Percentiles rank a stretch among this genome's conserved stretches.
Conservation (phyloP, 2,329 filamentous ascomycete species). For the Rosellinia necatrix region DNA sequence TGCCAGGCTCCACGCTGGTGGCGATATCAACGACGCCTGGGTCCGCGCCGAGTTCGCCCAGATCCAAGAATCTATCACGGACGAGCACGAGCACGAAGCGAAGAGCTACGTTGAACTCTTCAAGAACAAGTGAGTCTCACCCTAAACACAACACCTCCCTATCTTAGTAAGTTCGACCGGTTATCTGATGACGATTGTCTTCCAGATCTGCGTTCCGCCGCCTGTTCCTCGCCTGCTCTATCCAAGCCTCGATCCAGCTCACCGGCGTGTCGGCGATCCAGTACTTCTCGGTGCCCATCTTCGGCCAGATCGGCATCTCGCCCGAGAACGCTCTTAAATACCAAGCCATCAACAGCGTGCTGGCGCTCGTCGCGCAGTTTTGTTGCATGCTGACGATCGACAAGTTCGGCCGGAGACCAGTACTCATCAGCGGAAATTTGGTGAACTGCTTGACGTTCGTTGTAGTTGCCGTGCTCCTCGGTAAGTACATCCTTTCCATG, state of each 20-base stretch:
- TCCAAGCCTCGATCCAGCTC: constrained; percentile 77
- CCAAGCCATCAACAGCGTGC: constrained; percentile 74
- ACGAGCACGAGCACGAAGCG: constrained; percentile 70
- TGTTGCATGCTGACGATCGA: constrained; percentile 73
- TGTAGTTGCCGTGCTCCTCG: constrained; percentile 61
- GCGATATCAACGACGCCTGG: constrained; percentile 68
- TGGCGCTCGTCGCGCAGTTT: constrained; percentile 71
- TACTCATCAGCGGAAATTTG: constrained; percentile 73
- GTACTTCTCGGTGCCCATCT: constrained; percentile 73
- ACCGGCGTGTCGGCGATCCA: constrained; percentile 77
- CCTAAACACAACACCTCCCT: not conserved
- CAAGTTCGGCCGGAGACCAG: constrained; percentile 70
- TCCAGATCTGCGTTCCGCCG: constrained; percentile 67
- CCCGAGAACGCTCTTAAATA: constrained; percentile 71
- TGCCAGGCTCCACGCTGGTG: constrained; percentile 71
- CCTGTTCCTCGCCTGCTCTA: constrained; percentile 68
- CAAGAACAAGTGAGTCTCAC: constrained; percentile 50
- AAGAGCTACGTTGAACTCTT: constrained; percentile 75
- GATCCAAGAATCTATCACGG: constrained; percentile 65
- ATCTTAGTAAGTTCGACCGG: not conserved
- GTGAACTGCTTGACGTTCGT: constrained; percentile 75
- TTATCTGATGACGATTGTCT: not conserved
- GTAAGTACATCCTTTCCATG: constrained; percentile 22
- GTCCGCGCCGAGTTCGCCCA: constrained; percentile 74
- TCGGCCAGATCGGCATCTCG: constrained; percentile 69